phyloP scores from a whole-genome alignment of 805 yeast genomes.

The Candida corydali region DNA sequence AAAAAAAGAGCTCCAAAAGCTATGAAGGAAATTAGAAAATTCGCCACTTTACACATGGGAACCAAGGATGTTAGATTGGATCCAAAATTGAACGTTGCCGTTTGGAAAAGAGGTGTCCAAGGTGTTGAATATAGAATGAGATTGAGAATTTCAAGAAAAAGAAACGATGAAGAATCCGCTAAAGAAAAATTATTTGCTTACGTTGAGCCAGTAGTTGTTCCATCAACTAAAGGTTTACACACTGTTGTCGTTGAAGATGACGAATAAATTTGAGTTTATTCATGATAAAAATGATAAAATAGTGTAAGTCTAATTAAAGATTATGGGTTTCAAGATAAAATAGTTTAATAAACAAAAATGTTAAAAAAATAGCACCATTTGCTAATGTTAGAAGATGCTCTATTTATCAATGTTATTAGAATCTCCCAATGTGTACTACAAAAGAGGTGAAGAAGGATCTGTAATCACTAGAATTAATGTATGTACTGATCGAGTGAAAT shows the following conservation, averaged over 20 bases:
- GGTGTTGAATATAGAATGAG: constrained; percentile 98
- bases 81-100: constrained; percentile 96
- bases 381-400: too few species aligned
- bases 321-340: too few species aligned
- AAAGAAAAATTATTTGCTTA: constrained; percentile 95
- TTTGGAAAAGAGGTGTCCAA: constrained; percentile 99
- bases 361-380: too few species aligned
- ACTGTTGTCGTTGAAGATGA: constrained; percentile 90
- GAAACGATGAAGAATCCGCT: constrained; percentile 99
- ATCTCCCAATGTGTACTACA: too few species aligned
- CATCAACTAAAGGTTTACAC: constrained; percentile 95
- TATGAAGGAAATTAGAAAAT: constrained; percentile 98
- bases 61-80: constrained; percentile 98
- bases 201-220: constrained; percentile 95
- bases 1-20: constrained; percentile 99
- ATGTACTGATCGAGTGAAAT: too few species aligned
- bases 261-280: constrained; percentile 26
- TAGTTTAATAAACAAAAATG: constrained; percentile 9
- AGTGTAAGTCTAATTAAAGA: too few species aligned
- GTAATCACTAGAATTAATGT: too few species aligned
- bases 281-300: neutral
- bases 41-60: constrained; percentile 98
- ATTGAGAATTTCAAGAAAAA: constrained; percentile 98
- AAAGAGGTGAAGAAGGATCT: too few species aligned
- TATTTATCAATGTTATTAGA: too few species aligned